A percentile compares a stretch with the other conserved stretches of the same genome.
phyloP scores from a whole-genome alignment of 495 filamentous ascomycete species.

The Hyaloscypha bicolor region DNA sequence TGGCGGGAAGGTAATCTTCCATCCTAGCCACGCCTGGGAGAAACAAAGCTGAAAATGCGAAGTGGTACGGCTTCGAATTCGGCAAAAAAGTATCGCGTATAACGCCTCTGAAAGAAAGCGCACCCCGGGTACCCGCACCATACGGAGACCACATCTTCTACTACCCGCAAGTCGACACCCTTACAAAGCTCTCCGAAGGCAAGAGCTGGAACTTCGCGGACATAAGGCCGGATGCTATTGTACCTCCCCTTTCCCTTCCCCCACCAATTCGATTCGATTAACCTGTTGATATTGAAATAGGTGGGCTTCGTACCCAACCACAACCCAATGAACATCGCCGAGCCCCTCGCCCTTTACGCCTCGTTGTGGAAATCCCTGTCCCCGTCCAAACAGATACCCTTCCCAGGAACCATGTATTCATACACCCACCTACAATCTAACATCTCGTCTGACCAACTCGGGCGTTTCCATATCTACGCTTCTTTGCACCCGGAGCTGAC shows the following conservation, averaged over 20 bases:
- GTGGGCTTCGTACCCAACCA: constrained; percentile 44
- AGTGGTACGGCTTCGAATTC: constrained; percentile 44
- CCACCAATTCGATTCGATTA: neutral
- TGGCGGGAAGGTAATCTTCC: constrained; percentile 38
- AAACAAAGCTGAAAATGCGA: neutral
- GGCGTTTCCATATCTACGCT: constrained; percentile 43
- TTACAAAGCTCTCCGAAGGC: constrained; percentile 37
- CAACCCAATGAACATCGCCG: constrained; percentile 46
- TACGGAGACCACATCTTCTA: constrained; percentile 50
- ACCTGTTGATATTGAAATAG: constrained; percentile 3
- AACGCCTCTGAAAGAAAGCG: constrained; percentile 42
- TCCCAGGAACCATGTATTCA: constrained; percentile 38
- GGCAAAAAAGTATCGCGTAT: constrained; percentile 28
- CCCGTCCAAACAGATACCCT: constrained; percentile 32
- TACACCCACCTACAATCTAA: constrained; percentile 37
- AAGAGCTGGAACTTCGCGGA: constrained; percentile 49
- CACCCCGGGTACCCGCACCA: constrained; percentile 45
- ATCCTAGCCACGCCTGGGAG: neutral
- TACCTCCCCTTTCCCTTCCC: neutral
- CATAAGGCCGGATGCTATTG: constrained; percentile 48
- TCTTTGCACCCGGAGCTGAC: constrained; percentile 31
- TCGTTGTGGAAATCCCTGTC: constrained; percentile 34
- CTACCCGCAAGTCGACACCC: constrained; percentile 46
- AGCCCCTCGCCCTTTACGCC: constrained; percentile 43
- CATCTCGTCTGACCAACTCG: constrained; percentile 46